Percentiles rank a stretch among this genome's conserved stretches.
phyloP scores from a whole-genome alignment of 345 rosid species.

The Lagerstroemia speciosa region DNA sequence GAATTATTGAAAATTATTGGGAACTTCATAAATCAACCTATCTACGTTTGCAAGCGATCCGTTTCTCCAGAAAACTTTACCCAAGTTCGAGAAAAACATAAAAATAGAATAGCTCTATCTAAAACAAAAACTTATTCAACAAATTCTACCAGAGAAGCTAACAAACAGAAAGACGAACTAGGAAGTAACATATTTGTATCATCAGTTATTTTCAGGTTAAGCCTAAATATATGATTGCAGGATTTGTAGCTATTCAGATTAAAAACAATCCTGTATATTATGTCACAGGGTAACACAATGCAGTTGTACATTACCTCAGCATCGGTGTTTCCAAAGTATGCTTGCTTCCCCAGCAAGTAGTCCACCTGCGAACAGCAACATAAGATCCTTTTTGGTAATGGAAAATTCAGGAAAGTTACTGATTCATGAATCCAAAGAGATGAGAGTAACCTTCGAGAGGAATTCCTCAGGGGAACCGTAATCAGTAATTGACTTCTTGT shows the following conservation, averaged over 20 bases:
- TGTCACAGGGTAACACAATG: not conserved
- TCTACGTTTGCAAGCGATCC: no score
- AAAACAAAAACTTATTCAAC: no score
- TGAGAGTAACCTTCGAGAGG: conserved; percentile 10
- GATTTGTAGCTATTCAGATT: no score
- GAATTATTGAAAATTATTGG: not conserved
- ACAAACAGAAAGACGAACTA: no score
- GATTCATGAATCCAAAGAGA: not conserved
- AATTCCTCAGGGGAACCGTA: conserved; percentile 72
- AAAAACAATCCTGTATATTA: not conserved
- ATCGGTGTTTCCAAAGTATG: conserved; percentile 49
- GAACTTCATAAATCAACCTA: not conserved
- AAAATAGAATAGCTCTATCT: no score
- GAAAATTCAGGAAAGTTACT: not conserved
- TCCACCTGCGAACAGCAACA: conserved; percentile 43
- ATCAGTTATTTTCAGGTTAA: no score
- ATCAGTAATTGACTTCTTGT: conserved; percentile 80
- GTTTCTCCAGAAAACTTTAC: no score
- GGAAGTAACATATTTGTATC: no score
- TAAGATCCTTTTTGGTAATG: not conserved
- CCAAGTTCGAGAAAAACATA: no score
- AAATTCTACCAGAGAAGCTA: no score
- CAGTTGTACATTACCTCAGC: conserved; percentile 48
- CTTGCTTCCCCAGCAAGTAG: conserved; percentile 78
- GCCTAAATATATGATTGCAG: no score